These are phyloP conservation scores for Citrullus amarus DNA, from an alignment of 306 rosid species.

Conservation along the genomic window DNA sequence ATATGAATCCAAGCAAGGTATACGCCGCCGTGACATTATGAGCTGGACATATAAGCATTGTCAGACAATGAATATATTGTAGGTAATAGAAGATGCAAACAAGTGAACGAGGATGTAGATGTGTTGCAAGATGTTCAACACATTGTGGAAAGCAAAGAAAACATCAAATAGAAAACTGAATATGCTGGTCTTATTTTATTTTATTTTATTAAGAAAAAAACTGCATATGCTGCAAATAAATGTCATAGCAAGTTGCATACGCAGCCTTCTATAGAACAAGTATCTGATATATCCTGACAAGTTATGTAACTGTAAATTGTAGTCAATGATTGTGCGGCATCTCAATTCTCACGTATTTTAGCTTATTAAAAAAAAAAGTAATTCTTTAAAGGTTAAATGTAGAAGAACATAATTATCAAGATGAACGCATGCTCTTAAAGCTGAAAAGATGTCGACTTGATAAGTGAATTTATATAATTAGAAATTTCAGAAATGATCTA, in stretches of 20 bases:
- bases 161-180: not conserved
- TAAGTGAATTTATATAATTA: not conserved
- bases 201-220: not conserved
- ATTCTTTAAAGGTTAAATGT: not conserved
- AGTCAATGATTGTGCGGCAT: not conserved
- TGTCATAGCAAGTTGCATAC: not conserved
- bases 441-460: not conserved
- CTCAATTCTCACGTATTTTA: not conserved
- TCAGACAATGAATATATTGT: constrained; percentile 2
- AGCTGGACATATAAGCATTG: constrained; percentile 42
- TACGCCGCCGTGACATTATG: constrained; percentile 82
- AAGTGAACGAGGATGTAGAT: not conserved
- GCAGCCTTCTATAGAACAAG: not conserved
- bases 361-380: not conserved
- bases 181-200: not conserved
- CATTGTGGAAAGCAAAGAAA: not conserved
- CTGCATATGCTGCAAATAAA: not conserved
- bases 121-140: not conserved
- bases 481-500: not conserved
- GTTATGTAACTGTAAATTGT: not conserved
- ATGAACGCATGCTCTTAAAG: not conserved
- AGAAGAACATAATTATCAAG: not conserved
- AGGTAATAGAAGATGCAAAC: not conserved
- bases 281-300: not conserved
- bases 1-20: constrained; percentile 95